phyloP scores from a whole-genome alignment of 2,329 filamentous ascomycete species.

The Arthrobotrys entomopaga region DNA sequence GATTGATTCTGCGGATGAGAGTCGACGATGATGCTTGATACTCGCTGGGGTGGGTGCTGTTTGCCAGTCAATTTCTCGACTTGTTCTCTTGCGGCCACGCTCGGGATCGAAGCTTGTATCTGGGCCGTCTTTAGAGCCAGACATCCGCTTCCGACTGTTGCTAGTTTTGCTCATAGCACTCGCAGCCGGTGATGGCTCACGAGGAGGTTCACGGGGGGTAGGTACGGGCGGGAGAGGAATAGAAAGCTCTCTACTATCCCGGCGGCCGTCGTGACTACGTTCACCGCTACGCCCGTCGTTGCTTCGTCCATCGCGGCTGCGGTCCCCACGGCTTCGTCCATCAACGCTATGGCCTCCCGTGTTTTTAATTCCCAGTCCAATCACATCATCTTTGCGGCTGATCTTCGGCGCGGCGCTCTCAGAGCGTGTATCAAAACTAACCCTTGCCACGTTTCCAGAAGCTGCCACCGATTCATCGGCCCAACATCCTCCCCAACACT shows the following conservation, averaged over 20 bases:
- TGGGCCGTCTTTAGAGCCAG: constrained; percentile 28
- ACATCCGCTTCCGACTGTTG: constrained; percentile 46
- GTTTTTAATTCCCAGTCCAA: constrained; percentile 41
- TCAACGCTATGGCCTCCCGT: constrained; percentile 33
- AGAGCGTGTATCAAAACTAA: constrained; percentile 40
- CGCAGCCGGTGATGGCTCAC: constrained; percentile 23
- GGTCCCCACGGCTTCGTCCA: constrained; percentile 10
- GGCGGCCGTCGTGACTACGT: constrained; percentile 16
- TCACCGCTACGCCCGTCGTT: constrained; percentile 22
- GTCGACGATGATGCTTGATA: constrained; percentile 30
- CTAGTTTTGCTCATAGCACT: constrained; percentile 39
- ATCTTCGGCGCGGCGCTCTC: constrained; percentile 21
- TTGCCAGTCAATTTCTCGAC: constrained; percentile 48
- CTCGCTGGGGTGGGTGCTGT: constrained; percentile 23
- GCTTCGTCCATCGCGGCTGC: constrained; percentile 3
- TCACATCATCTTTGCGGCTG: constrained; percentile 25
- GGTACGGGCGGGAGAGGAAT: constrained; percentile 33
- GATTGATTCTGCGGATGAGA: constrained; percentile 33
- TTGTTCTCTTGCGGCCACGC: constrained; percentile 49
- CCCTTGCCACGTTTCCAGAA: constrained; percentile 16
- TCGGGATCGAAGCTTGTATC: constrained; percentile 39
- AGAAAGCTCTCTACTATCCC: constrained; percentile 23
- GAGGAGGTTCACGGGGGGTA: constrained; percentile 30
- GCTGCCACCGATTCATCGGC: constrained; percentile 55
- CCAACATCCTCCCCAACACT: constrained; percentile 59